Conservation (phyloP, 1,284 basidiomycete species). For the Tranzscheliella williamsii region DNA sequence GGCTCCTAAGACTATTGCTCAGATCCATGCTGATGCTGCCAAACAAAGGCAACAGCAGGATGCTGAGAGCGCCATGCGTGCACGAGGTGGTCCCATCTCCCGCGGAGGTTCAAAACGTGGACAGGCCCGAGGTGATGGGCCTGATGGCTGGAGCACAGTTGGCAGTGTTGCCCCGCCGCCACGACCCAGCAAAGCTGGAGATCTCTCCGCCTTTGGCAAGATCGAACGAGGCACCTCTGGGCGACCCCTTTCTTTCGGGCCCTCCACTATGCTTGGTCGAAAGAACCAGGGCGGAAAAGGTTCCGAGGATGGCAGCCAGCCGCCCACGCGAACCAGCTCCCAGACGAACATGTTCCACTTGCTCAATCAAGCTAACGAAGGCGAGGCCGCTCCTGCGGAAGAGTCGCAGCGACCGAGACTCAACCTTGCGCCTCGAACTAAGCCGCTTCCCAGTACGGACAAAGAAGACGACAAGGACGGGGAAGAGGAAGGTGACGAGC, state of each 20-base stretch:
- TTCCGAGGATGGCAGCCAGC: slow-evolving; percentile 66
- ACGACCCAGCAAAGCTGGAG: slow-evolving; percentile 77
- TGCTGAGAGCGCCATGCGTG: slow-evolving; percentile 40
- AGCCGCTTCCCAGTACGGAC: slow-evolving; percentile 63
- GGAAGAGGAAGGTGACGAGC: slow-evolving; percentile 61
- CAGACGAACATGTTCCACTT: slow-evolving; percentile 78
- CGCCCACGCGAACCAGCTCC: slow-evolving; percentile 76
- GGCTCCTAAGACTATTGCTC: slow-evolving; percentile 85
- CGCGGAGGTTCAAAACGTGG: slow-evolving; percentile 85
- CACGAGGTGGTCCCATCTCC: slow-evolving; percentile 74
- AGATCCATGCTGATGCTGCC: slow-evolving; percentile 79
- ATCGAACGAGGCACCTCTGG: slow-evolving; percentile 60
- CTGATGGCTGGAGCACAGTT: slow-evolving; percentile 84
- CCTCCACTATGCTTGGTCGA: slow-evolving; percentile 74
- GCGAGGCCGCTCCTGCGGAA: slow-evolving; percentile 57
- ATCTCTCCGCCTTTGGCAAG: slow-evolving; percentile 84
- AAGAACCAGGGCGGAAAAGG: slow-evolving; percentile 65
- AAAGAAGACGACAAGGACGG: slow-evolving; percentile 42
- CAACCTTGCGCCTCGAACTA: slow-evolving; percentile 69
- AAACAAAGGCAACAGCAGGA: slow-evolving; percentile 52
- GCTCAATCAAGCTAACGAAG: slow-evolving; percentile 42
- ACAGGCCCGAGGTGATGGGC: slow-evolving; percentile 61
- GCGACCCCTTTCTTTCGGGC: slow-evolving; percentile 68
- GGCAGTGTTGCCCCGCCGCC: slow-evolving; percentile 65
- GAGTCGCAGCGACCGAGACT: slow-evolving; percentile 74